A percentile compares a stretch with the other conserved stretches of the same genome.
Conservation (phyloP, 2,329 filamentous ascomycete species). For the Fusarium floridanum region DNA sequence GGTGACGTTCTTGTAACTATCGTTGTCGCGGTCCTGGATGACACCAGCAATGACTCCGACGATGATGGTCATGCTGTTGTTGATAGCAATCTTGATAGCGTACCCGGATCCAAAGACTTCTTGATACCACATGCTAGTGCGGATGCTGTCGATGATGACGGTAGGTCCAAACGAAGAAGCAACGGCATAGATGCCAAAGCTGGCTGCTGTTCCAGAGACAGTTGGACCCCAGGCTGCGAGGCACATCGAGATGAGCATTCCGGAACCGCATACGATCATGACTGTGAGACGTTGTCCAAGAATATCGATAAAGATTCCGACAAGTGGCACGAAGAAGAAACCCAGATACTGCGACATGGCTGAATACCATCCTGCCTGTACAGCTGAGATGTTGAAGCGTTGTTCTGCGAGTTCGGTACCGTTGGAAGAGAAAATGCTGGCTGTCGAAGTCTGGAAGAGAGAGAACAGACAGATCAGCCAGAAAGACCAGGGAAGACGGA, state of each 20-base stretch:
- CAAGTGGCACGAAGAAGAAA: constrained; percentile 69
- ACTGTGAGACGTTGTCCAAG: constrained; percentile 67
- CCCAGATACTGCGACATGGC: constrained; percentile 66
- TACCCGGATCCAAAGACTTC: constrained; percentile 72
- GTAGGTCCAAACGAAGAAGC: constrained; percentile 68
- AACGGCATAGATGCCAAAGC: constrained; percentile 71
- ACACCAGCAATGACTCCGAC: constrained; percentile 68
- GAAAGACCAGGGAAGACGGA: constrained; percentile 70
- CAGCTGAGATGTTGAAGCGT: constrained; percentile 66
- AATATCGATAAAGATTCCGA: constrained; percentile 69
- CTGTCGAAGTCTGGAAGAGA: constrained; percentile 69
- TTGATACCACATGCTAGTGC: constrained; percentile 71
- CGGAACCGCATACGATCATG: constrained; percentile 63
- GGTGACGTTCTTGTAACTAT: constrained; percentile 68
- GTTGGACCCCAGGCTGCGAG: constrained; percentile 65
- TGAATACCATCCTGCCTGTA: constrained; percentile 72
- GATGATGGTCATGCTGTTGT: constrained; percentile 74
- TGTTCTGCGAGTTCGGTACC: constrained; percentile 72
- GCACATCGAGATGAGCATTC: constrained; percentile 66
- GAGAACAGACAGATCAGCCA: constrained; percentile 69
- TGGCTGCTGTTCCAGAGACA: constrained; percentile 65
- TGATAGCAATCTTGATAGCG: constrained; percentile 71
- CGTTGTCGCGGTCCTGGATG: constrained; percentile 68
- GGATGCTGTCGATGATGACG: constrained; percentile 70
- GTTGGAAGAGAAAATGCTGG: constrained; percentile 67